phyloP scores from a whole-genome alignment of 805 yeast genomes.

The Spathaspora girioi region DNA sequence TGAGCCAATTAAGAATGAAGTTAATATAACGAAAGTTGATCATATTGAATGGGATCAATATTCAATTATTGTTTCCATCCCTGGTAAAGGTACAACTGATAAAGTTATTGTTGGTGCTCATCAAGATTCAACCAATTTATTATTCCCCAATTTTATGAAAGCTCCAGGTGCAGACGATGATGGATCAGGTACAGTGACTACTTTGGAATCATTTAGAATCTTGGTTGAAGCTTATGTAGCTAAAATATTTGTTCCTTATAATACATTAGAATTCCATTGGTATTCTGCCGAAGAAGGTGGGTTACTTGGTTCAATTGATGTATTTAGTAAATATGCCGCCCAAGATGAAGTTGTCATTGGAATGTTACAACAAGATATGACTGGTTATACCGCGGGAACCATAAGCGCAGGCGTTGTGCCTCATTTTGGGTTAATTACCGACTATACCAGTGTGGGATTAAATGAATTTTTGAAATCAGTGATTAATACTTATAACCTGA shows the following conservation, averaged over 20 bases:
- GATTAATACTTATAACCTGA: constrained; percentile 58
- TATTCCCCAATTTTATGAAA: constrained; percentile 61
- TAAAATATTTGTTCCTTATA: constrained; percentile 49
- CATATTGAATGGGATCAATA: constrained; percentile 78
- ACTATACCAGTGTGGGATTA: constrained; percentile 55
- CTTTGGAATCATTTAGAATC: constrained; percentile 69
- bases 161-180: constrained; percentile 98
- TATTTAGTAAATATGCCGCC: constrained; percentile 54
- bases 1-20: constrained; percentile 18
- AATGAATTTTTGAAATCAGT: constrained; percentile 60
- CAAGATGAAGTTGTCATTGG: constrained; percentile 57
- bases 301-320: constrained; percentile 76
- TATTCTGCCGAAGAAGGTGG: constrained; percentile 97
- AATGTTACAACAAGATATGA: constrained; percentile 94
- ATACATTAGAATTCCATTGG: constrained; percentile 88
- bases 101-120: constrained; percentile 84
- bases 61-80: constrained; percentile 65
- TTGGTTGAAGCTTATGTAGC: constrained; percentile 36
- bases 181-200: constrained; percentile 82
- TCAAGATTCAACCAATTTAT: constrained; percentile 75
- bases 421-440: constrained; percentile 77
- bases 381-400: constrained; percentile 65
- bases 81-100: constrained; percentile 42
- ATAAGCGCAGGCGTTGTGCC: constrained; percentile 50
- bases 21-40: constrained; percentile 44